phyloP scores from a whole-genome alignment of 768 basidiomycete genomes.

The Termitomyces sp. region DNA sequence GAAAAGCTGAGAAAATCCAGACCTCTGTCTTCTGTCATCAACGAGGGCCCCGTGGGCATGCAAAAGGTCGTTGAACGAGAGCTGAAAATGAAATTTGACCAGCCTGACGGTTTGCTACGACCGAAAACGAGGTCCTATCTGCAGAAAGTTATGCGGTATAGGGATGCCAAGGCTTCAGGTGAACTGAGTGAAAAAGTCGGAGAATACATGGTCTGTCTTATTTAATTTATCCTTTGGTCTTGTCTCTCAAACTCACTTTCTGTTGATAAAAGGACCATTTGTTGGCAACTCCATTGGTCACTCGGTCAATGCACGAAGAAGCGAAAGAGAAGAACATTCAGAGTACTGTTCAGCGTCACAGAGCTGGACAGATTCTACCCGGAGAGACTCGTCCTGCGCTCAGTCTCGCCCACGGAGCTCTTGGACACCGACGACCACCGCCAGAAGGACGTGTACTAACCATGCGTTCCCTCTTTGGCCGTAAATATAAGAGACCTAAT shows the following conservation, averaged over 20 bases:
- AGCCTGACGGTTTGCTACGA: slow-evolving; percentile 45
- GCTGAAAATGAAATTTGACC: slow-evolving; percentile 30
- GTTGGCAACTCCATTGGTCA: slow-evolving; percentile 59
- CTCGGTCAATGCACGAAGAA: slow-evolving; percentile 43
- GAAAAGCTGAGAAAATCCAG: slow-evolving; percentile 45
- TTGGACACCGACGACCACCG: slow-evolving; percentile 28
- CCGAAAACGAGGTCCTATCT: slow-evolving; percentile 72
- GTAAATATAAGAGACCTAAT: slow-evolving; percentile 24
- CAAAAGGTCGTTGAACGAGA: slow-evolving; percentile 48
- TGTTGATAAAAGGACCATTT: slow-evolving; percentile 53
- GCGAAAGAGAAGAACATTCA: slow-evolving; percentile 31
- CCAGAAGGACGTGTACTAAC: slow-evolving; percentile 22
- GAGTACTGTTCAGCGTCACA: slow-evolving; percentile 27
- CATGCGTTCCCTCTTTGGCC: slow-evolving; percentile 29
- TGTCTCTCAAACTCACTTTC: not conserved
- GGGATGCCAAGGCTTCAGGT: slow-evolving; percentile 39
- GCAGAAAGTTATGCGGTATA: slow-evolving; percentile 66
- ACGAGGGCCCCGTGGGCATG: slow-evolving; percentile 44
- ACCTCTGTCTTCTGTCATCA: slow-evolving; percentile 44
- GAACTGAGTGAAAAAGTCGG: slow-evolving; percentile 55
- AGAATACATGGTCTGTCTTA: slow-evolving; percentile 59
- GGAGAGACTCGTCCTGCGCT: slow-evolving; percentile 57
- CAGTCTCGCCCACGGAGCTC: slow-evolving; percentile 50
- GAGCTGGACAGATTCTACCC: slow-evolving; percentile 54
- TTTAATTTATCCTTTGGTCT: not conserved